Base-by-base conservation (phyloP, 2,329 filamentous ascomycete genomes). In the Beauveria caledonica region DNA sequence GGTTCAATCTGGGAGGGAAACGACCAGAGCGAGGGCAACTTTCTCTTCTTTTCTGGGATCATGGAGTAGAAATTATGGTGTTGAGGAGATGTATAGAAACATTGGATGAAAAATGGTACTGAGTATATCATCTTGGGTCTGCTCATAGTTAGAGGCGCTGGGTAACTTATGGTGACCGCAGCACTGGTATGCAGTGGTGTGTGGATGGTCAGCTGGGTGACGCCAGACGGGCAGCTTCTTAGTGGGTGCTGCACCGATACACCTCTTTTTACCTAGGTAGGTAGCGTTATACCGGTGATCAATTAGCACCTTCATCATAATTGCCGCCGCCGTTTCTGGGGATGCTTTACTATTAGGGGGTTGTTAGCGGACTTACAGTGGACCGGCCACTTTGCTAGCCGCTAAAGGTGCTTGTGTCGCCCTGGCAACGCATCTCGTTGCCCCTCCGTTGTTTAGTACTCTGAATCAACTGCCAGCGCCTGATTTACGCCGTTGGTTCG, bases 381-480 rank as follows among this genome's bases (percentile, higher is more conserved):
- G 58, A 48, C 9, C 49, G 11, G 5, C 17, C 25, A 27, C 42
- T 21, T 29, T 36, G 61, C 21, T 19, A 50, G 55, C 29, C 48
- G 59, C 49, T 50, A 15, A 29, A 27, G 40, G 36, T n/a, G n/a
- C 25, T 21, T 21, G 29, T 27, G 63, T 64, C 60, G 62, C 60
- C 64, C 60, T 62, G 46, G 64, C 65, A 65, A 67, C 65, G 21
- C 9, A 4, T 9, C 27, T 48, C 27, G 61, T 55, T 61, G 51
- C 63, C 65, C 64, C 64, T 66, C 64, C 64, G 64, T 66, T 67
- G 63, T 63, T 62, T 56, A 46, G 46, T 42, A 48, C 8, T 49
- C 58, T 52, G 50, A 54, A 60, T 60, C 58, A 60, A 60, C 21
- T 29, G 19, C 23, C 39, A 49, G 23, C 58, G 58, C 58, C 51